Conservation (phyloP, 192 early-diverging fungal genomes). For the Rhizoclosmatium globosum region DNA sequence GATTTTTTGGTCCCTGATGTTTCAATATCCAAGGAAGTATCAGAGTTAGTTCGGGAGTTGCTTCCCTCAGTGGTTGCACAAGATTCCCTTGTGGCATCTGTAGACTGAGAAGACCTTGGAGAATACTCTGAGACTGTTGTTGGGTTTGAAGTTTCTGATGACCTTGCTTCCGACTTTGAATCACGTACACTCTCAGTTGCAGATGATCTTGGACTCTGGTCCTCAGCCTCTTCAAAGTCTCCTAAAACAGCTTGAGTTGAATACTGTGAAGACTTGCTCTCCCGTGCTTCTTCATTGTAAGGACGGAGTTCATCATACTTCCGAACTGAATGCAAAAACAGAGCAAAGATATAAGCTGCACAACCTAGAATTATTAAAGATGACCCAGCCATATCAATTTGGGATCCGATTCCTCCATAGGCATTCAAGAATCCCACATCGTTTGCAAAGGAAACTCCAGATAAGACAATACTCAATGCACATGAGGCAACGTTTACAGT, state of each 20-base stretch:
- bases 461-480: not conserved
- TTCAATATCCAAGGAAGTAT: not conserved
- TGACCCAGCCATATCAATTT: constrained; percentile 14
- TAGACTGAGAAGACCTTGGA: too few species aligned
- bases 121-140: too few species aligned
- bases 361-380: not conserved
- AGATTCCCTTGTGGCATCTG: too few species aligned
- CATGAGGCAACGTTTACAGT: not conserved
- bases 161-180: not conserved
- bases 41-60: not conserved
- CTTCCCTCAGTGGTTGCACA: too few species aligned
- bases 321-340: constrained; percentile 20
- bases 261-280: not conserved
- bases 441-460: constrained; percentile 10
- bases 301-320: not conserved
- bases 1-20: not conserved
- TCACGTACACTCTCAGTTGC: not conserved
- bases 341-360: constrained; percentile 4
- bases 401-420: not conserved
- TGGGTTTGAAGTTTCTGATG: too few species aligned
- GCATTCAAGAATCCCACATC: not conserved
- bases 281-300: not conserved
- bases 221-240: not conserved
- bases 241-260: not conserved
- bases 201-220: not conserved